Evolutionary conservation across 768 basidiomycete genomes (phyloP), one percentile per base, ranked within the genome.

Genomic region (Naematelia encephala): DNA sequence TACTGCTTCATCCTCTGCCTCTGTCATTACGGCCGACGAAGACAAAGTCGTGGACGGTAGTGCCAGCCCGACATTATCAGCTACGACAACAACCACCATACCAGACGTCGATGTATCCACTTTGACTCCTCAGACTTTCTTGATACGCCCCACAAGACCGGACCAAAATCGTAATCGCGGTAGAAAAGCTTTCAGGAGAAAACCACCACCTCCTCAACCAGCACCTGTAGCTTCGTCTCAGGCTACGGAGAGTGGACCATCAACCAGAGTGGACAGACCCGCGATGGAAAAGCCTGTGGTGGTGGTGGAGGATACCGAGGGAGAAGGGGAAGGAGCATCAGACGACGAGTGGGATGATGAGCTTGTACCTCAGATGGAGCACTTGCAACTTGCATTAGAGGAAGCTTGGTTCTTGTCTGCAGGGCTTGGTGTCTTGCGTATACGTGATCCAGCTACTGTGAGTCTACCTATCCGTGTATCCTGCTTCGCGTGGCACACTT

Each of bases 361-460:
- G 5, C 78, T 81, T 0, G 79, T 86, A 4, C 84, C 86, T 60
- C 85, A 92, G 66, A 78, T 91, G 48, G 93, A 96, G 74, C 91
- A 94, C 78, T 82, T 97, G 25, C 93, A 96, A 70, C 82, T 97
- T 26, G 89, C 89, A 0, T 82, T 91, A 1, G 85, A 85, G 65
- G 93, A 96, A 74, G 89, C 91, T 0, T 92, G 91, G 75, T 96
- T 94, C 75, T 80, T 97, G 44, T 68, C 85, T 1, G 90, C 91
- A 87, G 86, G 82, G 61, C 74, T 96, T 4, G 88, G 89, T 59
- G 93, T 91, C 67, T 80, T 97, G 26, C 85, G 84, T 1, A 79
- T 96, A 4, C 70, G 85, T 2, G 82, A 87, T 73, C 80, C 86
- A 8, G 75, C 81, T 22, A 85, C 86, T 57, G 91, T 91, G 79